phyloP scores from a whole-genome alignment of 345 rosid genomes.

The Clarkia xantiana region DNA sequence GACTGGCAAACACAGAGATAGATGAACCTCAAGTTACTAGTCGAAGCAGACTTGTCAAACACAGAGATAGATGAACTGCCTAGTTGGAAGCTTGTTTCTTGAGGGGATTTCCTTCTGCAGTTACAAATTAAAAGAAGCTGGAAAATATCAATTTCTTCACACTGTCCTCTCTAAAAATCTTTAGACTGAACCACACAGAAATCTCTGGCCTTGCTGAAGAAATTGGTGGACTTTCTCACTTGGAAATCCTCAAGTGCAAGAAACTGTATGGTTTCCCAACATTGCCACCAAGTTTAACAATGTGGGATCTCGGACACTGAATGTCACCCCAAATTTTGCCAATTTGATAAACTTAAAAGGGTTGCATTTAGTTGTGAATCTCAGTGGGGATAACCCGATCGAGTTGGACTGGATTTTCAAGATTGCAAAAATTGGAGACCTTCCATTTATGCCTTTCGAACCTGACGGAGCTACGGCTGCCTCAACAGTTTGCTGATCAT shows the following conservation, averaged over 20 bases:
- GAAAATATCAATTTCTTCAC: conserved; percentile 3
- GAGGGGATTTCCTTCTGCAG: conserved; percentile 1
- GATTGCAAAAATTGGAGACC: background rate
- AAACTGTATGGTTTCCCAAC: background rate
- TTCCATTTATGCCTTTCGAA: conserved; percentile 2
- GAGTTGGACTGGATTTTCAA: background rate
- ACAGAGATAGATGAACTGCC: conserved; percentile 2
- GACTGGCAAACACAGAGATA: conserved; percentile 6
- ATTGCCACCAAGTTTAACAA: conserved; percentile 1
- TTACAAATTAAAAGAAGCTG: background rate
- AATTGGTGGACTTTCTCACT: background rate
- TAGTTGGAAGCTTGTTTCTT: conserved; percentile 1
- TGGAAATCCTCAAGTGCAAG: background rate
- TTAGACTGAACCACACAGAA: background rate
- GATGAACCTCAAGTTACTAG: conserved; percentile 5
- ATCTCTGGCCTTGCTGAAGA: background rate
- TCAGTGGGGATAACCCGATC: background rate
- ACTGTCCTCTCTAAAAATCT: background rate
- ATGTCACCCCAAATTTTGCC: background rate
- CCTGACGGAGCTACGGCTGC: background rate
- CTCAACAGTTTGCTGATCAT: background rate
- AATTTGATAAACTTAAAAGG: background rate
- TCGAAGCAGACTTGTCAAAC: background rate
- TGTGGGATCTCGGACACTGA: background rate
- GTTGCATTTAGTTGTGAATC: background rate